Base-by-base conservation (phyloP, 2,329 filamentous ascomycete genomes). In the Penicillium sp. region DNA sequence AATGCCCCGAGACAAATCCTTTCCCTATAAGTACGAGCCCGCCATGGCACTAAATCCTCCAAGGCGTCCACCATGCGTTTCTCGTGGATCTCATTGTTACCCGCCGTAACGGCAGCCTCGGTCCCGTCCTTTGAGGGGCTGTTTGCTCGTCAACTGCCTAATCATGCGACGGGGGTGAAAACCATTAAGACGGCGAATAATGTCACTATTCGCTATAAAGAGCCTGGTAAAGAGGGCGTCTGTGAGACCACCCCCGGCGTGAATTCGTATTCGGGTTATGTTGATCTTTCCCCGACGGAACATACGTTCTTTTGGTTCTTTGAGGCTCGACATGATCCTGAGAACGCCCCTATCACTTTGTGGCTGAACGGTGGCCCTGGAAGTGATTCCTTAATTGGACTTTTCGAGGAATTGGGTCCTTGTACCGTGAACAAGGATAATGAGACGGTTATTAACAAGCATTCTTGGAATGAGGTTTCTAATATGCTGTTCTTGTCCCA, bases 401-500 rank as follows among this genome's bases (percentile, higher is more conserved):
- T 76, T 40, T 76, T 75, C 42, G 67, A 76, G 64, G 73, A 77
- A 59, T 56, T 75, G 54, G 75, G 75, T 5, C 74, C 75, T n/a
- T 77, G 75, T 57, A 66, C 68, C 41, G 70, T 82, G 44, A 77
- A 77, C 36, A 71, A 75, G 50, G 69, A 74, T 29, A 71, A 76
- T 47, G 69, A 76, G 14, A 72, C 77, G 13, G 71, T 74, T 59
- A 68, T 78, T 65, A 87, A 87, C 63, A 81, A 82, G 4, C 81
- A 84, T 70, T 79, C 79, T 8, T 87, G 82, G 82, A 84, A 79
- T 60, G 79, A 84, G 55, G 78, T 79, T 24, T 82, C 79, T 34
- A 86, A 85, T 64, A 72, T 87, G 69, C 72, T 87, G 9, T 87
- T 85, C 69, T 73, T 87, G 48, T 83, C 82, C 50, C 83, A 87